Evolutionary conservation across 2,329 filamentous ascomycete species (phyloP).

Genomic region (Neoarthrinium moseri): DNA sequence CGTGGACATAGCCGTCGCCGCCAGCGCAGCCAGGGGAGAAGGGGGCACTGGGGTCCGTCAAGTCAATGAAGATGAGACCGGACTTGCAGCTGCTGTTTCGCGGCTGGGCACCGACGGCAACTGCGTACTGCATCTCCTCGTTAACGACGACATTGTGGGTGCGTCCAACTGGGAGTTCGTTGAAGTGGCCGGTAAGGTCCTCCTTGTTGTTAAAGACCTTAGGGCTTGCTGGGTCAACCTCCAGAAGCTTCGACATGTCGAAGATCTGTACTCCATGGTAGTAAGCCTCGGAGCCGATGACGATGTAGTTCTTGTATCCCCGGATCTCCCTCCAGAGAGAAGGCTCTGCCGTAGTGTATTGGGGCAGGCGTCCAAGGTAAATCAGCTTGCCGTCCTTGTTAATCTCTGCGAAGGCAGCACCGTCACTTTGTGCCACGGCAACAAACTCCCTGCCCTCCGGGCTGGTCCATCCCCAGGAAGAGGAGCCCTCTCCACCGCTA

Average conservation of each 20-base stretch:
- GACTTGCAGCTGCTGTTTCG: constrained; percentile 41
- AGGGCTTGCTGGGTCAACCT: constrained; percentile 38
- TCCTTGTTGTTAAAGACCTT: constrained; percentile 29
- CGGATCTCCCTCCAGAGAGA: constrained; percentile 39
- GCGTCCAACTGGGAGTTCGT: constrained; percentile 31
- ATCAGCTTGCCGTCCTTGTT: constrained; percentile 39
- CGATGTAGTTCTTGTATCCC: constrained; percentile 31
- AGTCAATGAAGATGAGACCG: constrained; percentile 58
- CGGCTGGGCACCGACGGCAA: constrained; percentile 42
- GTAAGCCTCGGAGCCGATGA: constrained; percentile 40
- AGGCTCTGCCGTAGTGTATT: constrained; percentile 29
- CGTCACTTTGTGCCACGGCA: constrained; percentile 47
- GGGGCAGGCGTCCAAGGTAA: constrained; percentile 45
- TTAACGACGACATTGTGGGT: constrained; percentile 54
- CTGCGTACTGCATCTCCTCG: constrained; percentile 45
- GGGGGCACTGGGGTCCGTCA: constrained; percentile 52
- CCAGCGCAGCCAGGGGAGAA: constrained; percentile 51
- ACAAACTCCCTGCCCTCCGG: constrained; percentile 47
- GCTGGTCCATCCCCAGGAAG: constrained; percentile 27
- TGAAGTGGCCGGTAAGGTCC: constrained; percentile 35
- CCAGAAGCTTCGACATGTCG: constrained; percentile 55
- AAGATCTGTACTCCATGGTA: constrained; percentile 62
- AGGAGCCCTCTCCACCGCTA: constrained; percentile 7
- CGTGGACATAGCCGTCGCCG: constrained; percentile 58
- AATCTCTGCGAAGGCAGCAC: constrained; percentile 50